Percentiles rank a stretch among this genome's conserved stretches.
These are phyloP conservation scores for Corylus heterophylla DNA, from an alignment of 306 rosid species.

Conservation along the genomic window DNA sequence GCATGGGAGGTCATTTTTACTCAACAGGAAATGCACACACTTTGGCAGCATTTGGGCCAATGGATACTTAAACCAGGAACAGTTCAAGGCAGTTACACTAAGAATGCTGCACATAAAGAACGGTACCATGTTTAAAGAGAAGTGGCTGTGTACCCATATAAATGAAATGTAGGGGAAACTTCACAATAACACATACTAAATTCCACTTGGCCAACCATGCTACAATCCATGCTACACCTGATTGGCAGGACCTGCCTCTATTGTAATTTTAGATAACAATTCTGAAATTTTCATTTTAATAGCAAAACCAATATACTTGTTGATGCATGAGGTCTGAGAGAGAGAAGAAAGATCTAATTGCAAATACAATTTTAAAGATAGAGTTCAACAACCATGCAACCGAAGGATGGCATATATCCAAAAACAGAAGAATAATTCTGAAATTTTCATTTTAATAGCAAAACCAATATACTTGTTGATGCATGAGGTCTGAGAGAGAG, in stretches of 20 bases:
- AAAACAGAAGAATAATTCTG: conserved; percentile 14
- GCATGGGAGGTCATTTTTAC: conserved; percentile 3
- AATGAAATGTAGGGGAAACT: neutral
- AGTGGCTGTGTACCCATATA: too few species aligned
- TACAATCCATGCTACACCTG: conserved; percentile 12
- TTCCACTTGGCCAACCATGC: neutral
- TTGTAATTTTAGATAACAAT: conserved; percentile 5
- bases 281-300: conserved; percentile 16
- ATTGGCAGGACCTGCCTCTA: conserved; percentile 5
- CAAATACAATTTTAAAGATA: conserved; percentile 2
- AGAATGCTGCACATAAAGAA: conserved; percentile 16
- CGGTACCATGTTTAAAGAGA: neutral
- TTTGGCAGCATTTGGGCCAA: conserved; percentile 4
- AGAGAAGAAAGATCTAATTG: conserved; percentile 14
- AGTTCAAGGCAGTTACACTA: neutral
- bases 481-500: conserved; percentile 9
- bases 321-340: conserved; percentile 8
- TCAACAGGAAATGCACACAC: neutral
- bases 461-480: neutral
- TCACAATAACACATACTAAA: conserved; percentile 1
- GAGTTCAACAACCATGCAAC: conserved; percentile 14
- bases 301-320: neutral
- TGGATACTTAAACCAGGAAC: neutral
- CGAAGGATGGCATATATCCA: conserved; percentile 2
- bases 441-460: conserved; percentile 16